phyloP scores from a whole-genome alignment of 2,329 filamentous ascomycete species.

The Lachnellula arida region DNA sequence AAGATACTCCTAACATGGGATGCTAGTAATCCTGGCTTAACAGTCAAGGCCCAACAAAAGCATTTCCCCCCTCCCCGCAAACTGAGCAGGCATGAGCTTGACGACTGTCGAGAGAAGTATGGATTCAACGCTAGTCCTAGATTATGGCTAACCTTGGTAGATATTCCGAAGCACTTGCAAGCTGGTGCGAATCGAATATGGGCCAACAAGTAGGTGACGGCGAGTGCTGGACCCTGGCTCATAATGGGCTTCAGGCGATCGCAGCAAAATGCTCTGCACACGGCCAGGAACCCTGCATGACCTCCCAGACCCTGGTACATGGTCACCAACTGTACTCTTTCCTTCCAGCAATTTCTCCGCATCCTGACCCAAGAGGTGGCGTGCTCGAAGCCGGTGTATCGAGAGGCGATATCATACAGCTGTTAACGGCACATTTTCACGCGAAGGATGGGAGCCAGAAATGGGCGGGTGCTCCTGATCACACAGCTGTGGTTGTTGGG shows the following conservation, averaged over 20 bases:
- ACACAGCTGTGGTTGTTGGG: slow-evolving; percentile 32
- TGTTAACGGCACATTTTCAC: slow-evolving; percentile 30
- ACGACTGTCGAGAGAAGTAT: slow-evolving; percentile 16
- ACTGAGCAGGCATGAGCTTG: slow-evolving; percentile 22
- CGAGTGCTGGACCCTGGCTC: slow-evolving; percentile 36
- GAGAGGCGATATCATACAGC: slow-evolving; percentile 35
- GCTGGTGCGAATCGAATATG: slow-evolving; percentile 29
- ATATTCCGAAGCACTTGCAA: slow-evolving; percentile 30
- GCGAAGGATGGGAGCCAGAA: slow-evolving; percentile 22
- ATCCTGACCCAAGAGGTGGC: slow-evolving; percentile 20
- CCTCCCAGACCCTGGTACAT: slow-evolving; percentile 30
- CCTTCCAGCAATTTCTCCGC: slow-evolving; percentile 17
- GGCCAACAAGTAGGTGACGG: slow-evolving; percentile 34
- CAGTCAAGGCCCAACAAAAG: slow-evolving; percentile 32
- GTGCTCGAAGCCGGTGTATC: slow-evolving; percentile 26
- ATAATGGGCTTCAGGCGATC: slow-evolving; percentile 28
- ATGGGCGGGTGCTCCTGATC: slow-evolving; percentile 31
- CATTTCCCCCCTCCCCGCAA: slow-evolving; percentile 28
- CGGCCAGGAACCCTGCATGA: slow-evolving; percentile 30
- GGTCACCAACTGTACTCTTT: slow-evolving; percentile 32
- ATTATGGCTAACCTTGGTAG: slow-evolving; percentile 9
- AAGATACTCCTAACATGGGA: slow-evolving; percentile 36
- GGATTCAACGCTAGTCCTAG: not conserved
- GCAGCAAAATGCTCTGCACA: slow-evolving; percentile 16
- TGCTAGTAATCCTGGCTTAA: slow-evolving; percentile 27